phyloP scores from a whole-genome alignment of 441 rosid genomes.

The Dalechampia spathulata region DNA sequence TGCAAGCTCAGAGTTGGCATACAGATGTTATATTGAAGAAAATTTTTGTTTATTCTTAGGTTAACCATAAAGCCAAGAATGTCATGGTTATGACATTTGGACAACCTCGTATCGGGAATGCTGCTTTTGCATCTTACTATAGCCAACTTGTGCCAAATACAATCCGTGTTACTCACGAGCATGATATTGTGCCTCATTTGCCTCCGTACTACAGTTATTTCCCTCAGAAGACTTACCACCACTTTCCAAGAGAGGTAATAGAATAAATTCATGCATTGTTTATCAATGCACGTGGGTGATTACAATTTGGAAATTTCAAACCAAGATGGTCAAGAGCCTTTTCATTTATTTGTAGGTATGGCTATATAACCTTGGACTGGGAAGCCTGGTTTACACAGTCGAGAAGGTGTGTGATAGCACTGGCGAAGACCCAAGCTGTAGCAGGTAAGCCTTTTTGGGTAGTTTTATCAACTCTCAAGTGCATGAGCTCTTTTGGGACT shows the following conservation, averaged over 20 bases:
- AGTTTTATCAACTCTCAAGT: background rate
- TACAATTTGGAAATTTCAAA: no score
- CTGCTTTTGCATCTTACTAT: slow-evolving; percentile 70
- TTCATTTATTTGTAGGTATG: slow-evolving; percentile 49
- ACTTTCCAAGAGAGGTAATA: slow-evolving; percentile 95
- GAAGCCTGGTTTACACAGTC: slow-evolving; percentile 44
- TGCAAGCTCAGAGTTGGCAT: background rate
- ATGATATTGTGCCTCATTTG: slow-evolving; percentile 90
- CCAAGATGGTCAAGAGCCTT: background rate
- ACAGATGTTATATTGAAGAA: background rate
- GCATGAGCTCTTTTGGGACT: background rate
- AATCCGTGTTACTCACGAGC: slow-evolving; percentile 62
- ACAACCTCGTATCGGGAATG: slow-evolving; percentile 96
- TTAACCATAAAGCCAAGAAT: slow-evolving; percentile 53
- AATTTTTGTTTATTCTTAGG: slow-evolving; percentile 37
- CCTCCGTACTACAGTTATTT: slow-evolving; percentile 77
- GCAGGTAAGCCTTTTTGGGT: slow-evolving; percentile 41
- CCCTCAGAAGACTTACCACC: slow-evolving; percentile 93
- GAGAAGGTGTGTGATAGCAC: slow-evolving; percentile 83
- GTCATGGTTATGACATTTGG: slow-evolving; percentile 91
- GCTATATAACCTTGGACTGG: slow-evolving; percentile 55
- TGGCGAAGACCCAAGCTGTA: slow-evolving; percentile 84
- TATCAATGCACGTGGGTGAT: no score
- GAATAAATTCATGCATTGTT: background rate
- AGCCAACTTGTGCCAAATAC: slow-evolving; percentile 63